Base-by-base conservation (phyloP, 1,284 basidiomycete genomes). In the Anthracocystis panici-leucophaei region DNA sequence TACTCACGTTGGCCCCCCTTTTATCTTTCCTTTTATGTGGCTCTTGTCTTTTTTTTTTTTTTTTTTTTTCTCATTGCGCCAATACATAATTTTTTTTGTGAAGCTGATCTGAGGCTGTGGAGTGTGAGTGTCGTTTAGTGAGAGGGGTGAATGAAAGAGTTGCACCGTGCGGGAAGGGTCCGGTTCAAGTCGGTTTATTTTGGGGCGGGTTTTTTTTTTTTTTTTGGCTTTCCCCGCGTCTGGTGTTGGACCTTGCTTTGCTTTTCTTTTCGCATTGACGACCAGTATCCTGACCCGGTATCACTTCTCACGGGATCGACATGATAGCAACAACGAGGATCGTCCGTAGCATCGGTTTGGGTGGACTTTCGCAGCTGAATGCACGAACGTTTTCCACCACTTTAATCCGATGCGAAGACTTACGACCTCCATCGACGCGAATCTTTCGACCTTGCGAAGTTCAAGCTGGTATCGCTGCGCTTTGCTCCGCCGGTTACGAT, bases 401-500 rank as follows among this genome's bases (percentile, higher is more conserved):
- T 2, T 2, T 16, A 2, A 2, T 5, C 14, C 46, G 29, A 38
- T 12, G 4, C 4, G 23, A 31, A 7, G 67, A 71, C 11, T 2
- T 35, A 20, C 63, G 70, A 21, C 57, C 70, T 1, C 25, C 71
- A 2, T 65, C 71, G 1, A 23, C 58, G 4, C 54, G 51, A 10
- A 45, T 62, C 38, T 74, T 68, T 20, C 23, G 51, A 0, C 44
- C 14, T 0, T 10, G 5, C 0, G 45, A 75, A 20, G 60, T 70
- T 0, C 27, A 53, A 11, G 59, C 29, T 1, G 72, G 59, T 2
- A 64, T 75, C 18, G 1, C 42, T 5, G 56, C 57, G 0, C 48
- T 76, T 0, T n/a, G 18, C 3, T 16, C 31, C 1, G 64, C 50
- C 2, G 69, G 74, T 0, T 77, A 73, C 41, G 74, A 77, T 33